Evolutionary conservation across 2,329 filamentous ascomycete species (phyloP), one percentile per base, ranked within the genome.

Genomic region (Drechslera avenae): DNA sequence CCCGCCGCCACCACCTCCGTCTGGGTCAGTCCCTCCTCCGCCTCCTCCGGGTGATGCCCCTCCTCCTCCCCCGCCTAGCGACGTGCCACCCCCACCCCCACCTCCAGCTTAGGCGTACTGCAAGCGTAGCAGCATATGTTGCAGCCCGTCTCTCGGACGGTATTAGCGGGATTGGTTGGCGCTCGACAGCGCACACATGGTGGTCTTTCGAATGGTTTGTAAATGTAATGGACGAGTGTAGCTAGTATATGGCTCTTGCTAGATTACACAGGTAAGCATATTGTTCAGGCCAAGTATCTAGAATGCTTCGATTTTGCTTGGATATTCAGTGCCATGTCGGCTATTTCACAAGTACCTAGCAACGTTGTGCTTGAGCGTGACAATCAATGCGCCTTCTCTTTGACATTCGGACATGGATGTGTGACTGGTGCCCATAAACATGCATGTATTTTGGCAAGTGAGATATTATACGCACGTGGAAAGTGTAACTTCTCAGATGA

Each of bases 1-100:
- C 49, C 83, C 83, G 35, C 85, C 86, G 19, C 83, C 85, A 1
- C 83, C 84, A n/a, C 85, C 86, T 19, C 83, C 85, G 1, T 81
- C 84, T 39, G 75, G 73, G 14, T 75, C 78, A 39, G 83, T 82
- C 35, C 85, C 86, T 31, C 84, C 86, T 1, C 82, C 83, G n/a
- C 82, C 83, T 18, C 82, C 83, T 54, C 81, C 79, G 46, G 78
- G 79, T 58, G 85, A 84, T 57, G 81, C 56, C 7, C 66, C 64
- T 31, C 65, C 65, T 21, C 68, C 86, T 50, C 85, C 86, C 31
- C 86, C 83, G 33, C 78, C 79, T 13, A 81, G 81, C 61, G 82
- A 85, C 51, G 78, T 80, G 54, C 49, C 86, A 17, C 86, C 88
- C 18, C 67, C 67, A 18, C 66, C 66, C 10, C 66, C 66, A 14